phyloP scores from a whole-genome alignment of 2,329 filamentous ascomycete species.

The Lachnellula willkommii region DNA sequence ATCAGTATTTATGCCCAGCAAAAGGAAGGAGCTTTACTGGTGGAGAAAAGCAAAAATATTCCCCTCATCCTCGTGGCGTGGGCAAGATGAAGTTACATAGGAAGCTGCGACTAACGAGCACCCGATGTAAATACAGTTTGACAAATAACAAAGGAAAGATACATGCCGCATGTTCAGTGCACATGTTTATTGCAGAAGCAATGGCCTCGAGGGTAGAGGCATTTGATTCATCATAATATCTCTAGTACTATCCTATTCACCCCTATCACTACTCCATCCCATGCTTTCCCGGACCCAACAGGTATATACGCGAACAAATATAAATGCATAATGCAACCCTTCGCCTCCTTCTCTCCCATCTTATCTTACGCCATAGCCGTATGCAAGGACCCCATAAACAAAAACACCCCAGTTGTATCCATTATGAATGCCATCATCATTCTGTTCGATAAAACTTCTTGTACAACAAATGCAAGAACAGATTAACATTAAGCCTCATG shows the following conservation, averaged over 20 bases:
- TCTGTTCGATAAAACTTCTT: constrained; percentile 93
- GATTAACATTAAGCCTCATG: constrained; percentile 88
- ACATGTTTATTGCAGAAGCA: not conserved
- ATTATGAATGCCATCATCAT: constrained; percentile 11
- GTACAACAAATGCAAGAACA: constrained; percentile 93
- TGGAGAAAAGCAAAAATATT: not conserved
- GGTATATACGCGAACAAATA: constrained; percentile 26
- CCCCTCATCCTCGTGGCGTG: too few species aligned
- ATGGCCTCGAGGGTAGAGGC: constrained; percentile 1
- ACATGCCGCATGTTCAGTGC: too few species aligned
- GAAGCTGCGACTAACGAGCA: not conserved
- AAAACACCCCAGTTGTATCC: constrained; percentile 9
- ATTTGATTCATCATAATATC: constrained; percentile 22
- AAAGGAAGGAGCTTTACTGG: not conserved
- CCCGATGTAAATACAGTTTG: too few species aligned
- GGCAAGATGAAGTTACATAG: not conserved
- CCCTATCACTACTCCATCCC: not conserved
- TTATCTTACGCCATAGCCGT: constrained; percentile 21
- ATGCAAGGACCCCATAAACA: constrained; percentile 7
- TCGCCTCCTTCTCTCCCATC: constrained; percentile 5
- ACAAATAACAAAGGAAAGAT: too few species aligned
- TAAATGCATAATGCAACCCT: constrained; percentile 6
- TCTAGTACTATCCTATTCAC: constrained; percentile 14
- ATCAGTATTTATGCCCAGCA: not conserved
- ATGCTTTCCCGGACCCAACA: constrained; percentile 16